Base-by-base conservation (phyloP, 139 green algal species). In the Raphidocelis subcapitata region DNA sequence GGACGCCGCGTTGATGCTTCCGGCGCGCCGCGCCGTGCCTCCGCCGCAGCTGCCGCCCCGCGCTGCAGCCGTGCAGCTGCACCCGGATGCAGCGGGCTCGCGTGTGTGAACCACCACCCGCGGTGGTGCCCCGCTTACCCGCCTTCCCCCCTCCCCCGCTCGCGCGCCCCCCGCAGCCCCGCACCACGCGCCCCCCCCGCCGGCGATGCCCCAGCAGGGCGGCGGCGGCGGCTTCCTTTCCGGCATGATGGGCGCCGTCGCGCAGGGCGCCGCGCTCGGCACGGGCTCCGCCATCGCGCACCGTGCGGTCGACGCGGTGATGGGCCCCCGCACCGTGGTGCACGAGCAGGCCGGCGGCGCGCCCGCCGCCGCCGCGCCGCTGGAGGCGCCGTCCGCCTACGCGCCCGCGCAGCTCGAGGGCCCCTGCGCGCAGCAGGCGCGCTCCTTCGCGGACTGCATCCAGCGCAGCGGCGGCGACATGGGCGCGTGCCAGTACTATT, bases 401-500 rank as follows among this genome's bases (percentile, higher is more conserved):
- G 65, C 44, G 31, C 5, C 31, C n/a, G 21, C 73, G 1, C 20
- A 63, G 0, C 67, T 69, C 5, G 76, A 92, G 12, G 85, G 82
- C 23, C 83, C 84, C 5, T 96, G 91, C 79, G 60, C 47, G 3
- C 69, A 79, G 1, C 77, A 87, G 64, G 85, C 90, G 72, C 94
- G 93, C 89, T 75, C 80, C 15, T 97, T 97, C 67, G 81, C 86
- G 2, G 92, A 97, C 47, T 97, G 93, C 86, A 96, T 97, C 88
- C 76, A 60, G 12, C 81, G 81, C 47, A 80, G 81, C 71, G 86
- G 82, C 33, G 92, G 89, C 35, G 92, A 96, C 56, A 86, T 96
- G 80, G 83, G 70, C 10, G 80, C 84, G 3, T 96, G 91, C 85
- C 80, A 90, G 79, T 85, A 72, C 72, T 90, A 90, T 68, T 90